Conservation (phyloP, 306 rosid genomes). For the Citrullus amarus region DNA sequence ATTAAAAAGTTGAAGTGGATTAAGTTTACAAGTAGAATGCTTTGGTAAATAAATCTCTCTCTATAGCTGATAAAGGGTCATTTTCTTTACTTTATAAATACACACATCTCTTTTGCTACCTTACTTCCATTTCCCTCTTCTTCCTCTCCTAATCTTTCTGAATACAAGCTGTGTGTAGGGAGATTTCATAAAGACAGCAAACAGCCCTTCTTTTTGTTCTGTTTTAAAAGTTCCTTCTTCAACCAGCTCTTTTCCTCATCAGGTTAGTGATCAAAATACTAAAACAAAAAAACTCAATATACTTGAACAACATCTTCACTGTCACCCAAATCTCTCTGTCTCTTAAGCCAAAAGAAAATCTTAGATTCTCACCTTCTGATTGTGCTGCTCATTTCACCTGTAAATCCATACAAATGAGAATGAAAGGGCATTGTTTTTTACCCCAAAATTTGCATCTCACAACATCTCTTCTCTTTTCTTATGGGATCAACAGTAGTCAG, state of each 20-base stretch:
- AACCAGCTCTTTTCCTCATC: constrained; percentile 33
- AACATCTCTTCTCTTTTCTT: not conserved
- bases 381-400: not conserved
- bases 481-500: not conserved
- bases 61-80: constrained; percentile 32
- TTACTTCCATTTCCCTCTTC: constrained; percentile 49
- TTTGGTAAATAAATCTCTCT: constrained; percentile 17
- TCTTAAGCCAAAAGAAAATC: constrained; percentile 6
- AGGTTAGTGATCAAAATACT: constrained; percentile 46
- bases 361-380: constrained; percentile 18
- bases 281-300: constrained; percentile 24
- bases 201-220: constrained; percentile 22
- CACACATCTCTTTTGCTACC: constrained; percentile 30
- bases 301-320: constrained; percentile 13
- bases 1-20: not conserved
- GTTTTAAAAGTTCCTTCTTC: constrained; percentile 24
- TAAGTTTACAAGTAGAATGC: constrained; percentile 15
- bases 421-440: not conserved
- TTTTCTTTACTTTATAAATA: constrained; percentile 52
- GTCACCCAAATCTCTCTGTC: constrained; percentile 24
- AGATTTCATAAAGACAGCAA: constrained; percentile 30
- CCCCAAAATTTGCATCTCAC: not conserved
- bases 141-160: constrained; percentile 25
- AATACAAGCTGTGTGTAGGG: constrained; percentile 13
- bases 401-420: constrained; percentile 11